A percentile compares a stretch with the other conserved stretches of the same genome.
Evolutionary conservation across 495 filamentous ascomycete species (phyloP).

Genomic region (Trichocladium antarcticum): DNA sequence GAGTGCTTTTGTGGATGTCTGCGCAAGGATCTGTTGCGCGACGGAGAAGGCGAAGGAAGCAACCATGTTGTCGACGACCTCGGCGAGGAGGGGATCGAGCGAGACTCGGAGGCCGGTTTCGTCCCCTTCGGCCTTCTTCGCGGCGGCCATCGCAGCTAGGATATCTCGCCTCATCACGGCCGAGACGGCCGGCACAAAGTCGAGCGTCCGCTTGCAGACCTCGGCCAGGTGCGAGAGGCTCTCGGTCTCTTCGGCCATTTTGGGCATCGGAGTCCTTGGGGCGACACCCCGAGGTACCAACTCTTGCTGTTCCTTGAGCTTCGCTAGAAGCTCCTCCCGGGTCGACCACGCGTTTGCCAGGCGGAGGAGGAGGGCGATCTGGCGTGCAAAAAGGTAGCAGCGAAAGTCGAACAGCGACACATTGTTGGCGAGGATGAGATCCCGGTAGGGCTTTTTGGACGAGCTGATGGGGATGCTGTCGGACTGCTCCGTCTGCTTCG

Average conservation of each 20-base stretch:
- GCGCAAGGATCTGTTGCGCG: slow-evolving; percentile 62
- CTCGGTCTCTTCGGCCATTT: slow-evolving; percentile 50
- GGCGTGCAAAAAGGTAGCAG: slow-evolving; percentile 85
- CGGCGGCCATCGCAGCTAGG: slow-evolving; percentile 32
- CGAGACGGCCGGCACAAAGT: slow-evolving; percentile 69
- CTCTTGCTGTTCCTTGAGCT: slow-evolving; percentile 47
- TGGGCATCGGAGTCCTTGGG: slow-evolving; percentile 33
- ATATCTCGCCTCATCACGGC: slow-evolving; percentile 71
- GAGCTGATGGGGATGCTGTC: slow-evolving; percentile 58
- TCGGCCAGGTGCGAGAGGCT: slow-evolving; percentile 68
- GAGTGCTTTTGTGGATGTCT: slow-evolving; percentile 59
- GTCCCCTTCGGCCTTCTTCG: slow-evolving; percentile 18
- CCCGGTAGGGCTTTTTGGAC: slow-evolving; percentile 72
- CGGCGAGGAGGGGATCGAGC: slow-evolving; percentile 27
- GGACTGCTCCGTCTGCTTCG: slow-evolving; percentile 21
- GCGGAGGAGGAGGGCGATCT: slow-evolving; percentile 71
- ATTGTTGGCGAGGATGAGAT: slow-evolving; percentile 86
- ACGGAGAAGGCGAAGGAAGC: slow-evolving; percentile 77
- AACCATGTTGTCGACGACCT: slow-evolving; percentile 69
- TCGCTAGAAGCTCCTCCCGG: slow-evolving; percentile 44
- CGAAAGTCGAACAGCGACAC: slow-evolving; percentile 97
- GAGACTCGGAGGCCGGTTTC: neutral
- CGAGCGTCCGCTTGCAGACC: slow-evolving; percentile 62
- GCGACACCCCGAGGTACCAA: slow-evolving; percentile 42
- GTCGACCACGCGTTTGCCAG: slow-evolving; percentile 59